Percentiles rank a stretch among this genome's conserved stretches.
These are phyloP conservation scores for Davidsoniella eucalypti DNA, from an alignment of 2,329 filamentous ascomycete species.

Conservation along the genomic window DNA sequence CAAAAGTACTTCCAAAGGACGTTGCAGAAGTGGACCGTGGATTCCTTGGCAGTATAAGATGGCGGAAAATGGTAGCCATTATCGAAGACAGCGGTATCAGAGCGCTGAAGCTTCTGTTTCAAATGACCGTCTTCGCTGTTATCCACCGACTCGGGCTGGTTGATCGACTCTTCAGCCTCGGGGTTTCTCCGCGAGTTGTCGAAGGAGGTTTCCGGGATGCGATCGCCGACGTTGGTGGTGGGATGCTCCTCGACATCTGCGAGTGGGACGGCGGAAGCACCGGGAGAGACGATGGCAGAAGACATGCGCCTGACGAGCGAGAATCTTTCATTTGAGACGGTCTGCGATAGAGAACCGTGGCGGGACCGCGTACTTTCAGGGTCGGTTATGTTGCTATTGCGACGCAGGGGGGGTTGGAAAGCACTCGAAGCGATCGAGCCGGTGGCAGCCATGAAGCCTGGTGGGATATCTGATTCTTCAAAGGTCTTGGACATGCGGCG, in stretches of 20 bases:
- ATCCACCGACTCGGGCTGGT: not conserved
- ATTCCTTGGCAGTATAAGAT: constrained; percentile 41
- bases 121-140: not conserved
- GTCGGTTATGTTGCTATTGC: constrained; percentile 13
- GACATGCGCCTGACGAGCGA: constrained; percentile 1
- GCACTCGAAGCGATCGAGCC: constrained; percentile 29
- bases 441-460: constrained; percentile 31
- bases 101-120: not conserved
- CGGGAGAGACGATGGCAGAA: not conserved
- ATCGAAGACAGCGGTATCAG: constrained; percentile 28
- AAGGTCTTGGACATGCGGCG: constrained; percentile 24
- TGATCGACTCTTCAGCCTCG: not conserved
- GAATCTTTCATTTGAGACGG: not conserved
- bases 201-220: not conserved
- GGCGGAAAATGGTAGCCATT: constrained; percentile 52
- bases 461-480: constrained; percentile 29
- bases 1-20: constrained; percentile 57
- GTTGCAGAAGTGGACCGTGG: constrained; percentile 38
- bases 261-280: not conserved
- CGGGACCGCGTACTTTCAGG: constrained; percentile 1
- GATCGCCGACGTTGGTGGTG: not conserved
- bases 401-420: constrained; percentile 10
- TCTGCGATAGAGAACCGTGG: constrained; percentile 5
- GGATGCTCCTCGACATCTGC: constrained; percentile 10
- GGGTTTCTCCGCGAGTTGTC: not conserved